These are phyloP conservation scores for Bertia moriformis DNA, from an alignment of 2,329 filamentous ascomycete genomes.

Conservation along the genomic window DNA sequence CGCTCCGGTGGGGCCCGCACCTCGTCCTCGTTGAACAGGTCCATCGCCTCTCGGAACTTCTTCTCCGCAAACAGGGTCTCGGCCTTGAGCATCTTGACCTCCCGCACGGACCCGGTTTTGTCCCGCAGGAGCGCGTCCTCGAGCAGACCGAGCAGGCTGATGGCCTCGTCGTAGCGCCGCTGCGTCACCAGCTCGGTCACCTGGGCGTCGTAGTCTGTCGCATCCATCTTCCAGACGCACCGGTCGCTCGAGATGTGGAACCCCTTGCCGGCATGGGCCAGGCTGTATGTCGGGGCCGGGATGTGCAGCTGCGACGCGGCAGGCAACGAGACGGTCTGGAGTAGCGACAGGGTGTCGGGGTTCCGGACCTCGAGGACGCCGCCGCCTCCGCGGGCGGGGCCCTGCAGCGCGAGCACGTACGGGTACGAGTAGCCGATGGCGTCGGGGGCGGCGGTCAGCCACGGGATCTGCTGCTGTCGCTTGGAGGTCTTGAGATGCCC, in stretches of 20 bases:
- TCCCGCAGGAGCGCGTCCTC: constrained; percentile 80
- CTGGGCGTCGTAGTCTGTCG: constrained; percentile 80
- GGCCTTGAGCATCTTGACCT: constrained; percentile 84
- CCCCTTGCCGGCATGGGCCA: constrained; percentile 92
- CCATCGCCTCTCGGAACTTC: constrained; percentile 73
- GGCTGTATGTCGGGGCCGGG: constrained; percentile 76
- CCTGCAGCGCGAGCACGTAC: constrained; percentile 76
- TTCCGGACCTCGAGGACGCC: constrained; percentile 82
- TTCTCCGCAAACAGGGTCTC: constrained; percentile 68
- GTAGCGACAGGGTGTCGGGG: constrained; percentile 74
- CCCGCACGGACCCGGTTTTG: constrained; percentile 66
- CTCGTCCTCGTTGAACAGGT: constrained; percentile 71
- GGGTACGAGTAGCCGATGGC: constrained; percentile 93
- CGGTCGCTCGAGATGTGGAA: constrained; percentile 88
- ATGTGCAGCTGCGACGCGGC: constrained; percentile 79
- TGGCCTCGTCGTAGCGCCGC: constrained; percentile 72
- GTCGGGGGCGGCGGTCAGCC: constrained; percentile 76
- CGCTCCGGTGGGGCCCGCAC: constrained; percentile 80
- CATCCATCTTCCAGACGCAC: constrained; percentile 89
- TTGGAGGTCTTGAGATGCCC: constrained; percentile 74
- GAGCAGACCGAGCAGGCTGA: constrained; percentile 75
- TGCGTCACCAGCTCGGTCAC: constrained; percentile 66
- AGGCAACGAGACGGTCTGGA: constrained; percentile 72
- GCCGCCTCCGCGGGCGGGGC: constrained; percentile 68
- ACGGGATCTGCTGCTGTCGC: constrained; percentile 79